phyloP scores from a whole-genome alignment of 2,329 filamentous ascomycete genomes.

The Stemphylium lycopersici region DNA sequence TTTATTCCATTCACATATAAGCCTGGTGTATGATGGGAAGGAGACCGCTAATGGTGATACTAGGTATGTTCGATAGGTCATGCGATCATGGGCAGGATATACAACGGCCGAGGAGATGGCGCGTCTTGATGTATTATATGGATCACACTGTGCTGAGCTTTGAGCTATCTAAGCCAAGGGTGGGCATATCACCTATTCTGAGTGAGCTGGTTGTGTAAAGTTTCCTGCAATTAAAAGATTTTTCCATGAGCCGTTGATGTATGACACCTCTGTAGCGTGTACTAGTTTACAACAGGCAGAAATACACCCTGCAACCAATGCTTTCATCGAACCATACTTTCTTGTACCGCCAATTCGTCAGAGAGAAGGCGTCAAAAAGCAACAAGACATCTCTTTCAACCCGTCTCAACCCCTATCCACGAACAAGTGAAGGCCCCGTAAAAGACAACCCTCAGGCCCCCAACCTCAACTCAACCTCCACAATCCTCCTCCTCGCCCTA shows the following conservation, averaged over 20 bases:
- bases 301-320: too few species aligned
- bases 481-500: slow-evolving; percentile 8
- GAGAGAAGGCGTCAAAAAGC: too few species aligned
- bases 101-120: slow-evolving; percentile 57
- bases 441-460: neutral
- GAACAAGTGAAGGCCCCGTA: too few species aligned
- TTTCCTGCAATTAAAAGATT: neutral
- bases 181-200: slow-evolving; percentile 15
- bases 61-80: slow-evolving; percentile 9
- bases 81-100: neutral
- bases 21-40: neutral
- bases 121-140: slow-evolving; percentile 73
- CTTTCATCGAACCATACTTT: too few species aligned
- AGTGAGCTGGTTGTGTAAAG: slow-evolving; percentile 33
- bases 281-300: too few species aligned
- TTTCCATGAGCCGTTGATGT: too few species aligned
- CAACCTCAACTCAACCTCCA: slow-evolving; percentile 14
- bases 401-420: too few species aligned
- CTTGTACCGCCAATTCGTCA: too few species aligned
- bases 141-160: slow-evolving; percentile 74
- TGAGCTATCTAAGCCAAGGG: slow-evolving; percentile 58
- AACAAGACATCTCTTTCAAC: too few species aligned
- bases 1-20: neutral
- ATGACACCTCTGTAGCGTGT: too few species aligned
- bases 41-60: neutral